Conservation (phyloP, 2,329 filamentous ascomycete genomes). For the Fusarium sp. region DNA sequence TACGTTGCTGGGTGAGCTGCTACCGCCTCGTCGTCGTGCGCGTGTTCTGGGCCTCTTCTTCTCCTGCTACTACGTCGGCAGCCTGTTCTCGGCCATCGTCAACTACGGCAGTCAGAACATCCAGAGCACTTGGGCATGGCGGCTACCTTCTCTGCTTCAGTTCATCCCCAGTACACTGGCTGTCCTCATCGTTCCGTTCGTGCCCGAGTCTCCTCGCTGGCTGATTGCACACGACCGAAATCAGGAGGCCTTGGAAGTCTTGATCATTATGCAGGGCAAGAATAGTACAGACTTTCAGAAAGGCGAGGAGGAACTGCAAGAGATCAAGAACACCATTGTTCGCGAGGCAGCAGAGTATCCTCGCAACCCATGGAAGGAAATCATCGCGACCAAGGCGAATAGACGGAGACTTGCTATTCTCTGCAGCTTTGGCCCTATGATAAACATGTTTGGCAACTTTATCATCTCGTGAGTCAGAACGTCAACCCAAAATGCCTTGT, state of each 20-base stretch:
- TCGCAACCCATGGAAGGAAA: not conserved
- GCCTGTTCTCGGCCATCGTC: not conserved
- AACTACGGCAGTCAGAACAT: constrained; percentile 3
- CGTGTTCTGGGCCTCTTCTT: not conserved
- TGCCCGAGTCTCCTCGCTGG: constrained; percentile 7
- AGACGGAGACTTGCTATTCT: not conserved
- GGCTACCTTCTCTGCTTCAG: not conserved
- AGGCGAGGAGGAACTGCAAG: not conserved
- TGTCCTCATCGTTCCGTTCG: not conserved
- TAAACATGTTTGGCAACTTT: not conserved
- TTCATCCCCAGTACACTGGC: not conserved
- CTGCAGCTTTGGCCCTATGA: not conserved
- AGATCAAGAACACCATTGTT: not conserved
- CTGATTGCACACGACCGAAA: not conserved
- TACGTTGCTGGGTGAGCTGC: not conserved
- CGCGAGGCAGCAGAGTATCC: constrained; percentile 1
- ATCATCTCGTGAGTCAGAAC: not conserved
- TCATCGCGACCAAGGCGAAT: constrained; percentile 1
- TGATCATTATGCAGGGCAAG: not conserved
- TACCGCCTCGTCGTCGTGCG: not conserved
- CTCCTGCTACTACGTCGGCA: not conserved
- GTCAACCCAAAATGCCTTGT: not conserved
- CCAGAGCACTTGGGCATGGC: not conserved
- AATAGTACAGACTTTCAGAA: not conserved
- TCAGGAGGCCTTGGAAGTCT: not conserved